These are phyloP conservation scores for Anastatica hierochuntica DNA, from an alignment of 345 rosid genomes.

Conservation along the genomic window DNA sequence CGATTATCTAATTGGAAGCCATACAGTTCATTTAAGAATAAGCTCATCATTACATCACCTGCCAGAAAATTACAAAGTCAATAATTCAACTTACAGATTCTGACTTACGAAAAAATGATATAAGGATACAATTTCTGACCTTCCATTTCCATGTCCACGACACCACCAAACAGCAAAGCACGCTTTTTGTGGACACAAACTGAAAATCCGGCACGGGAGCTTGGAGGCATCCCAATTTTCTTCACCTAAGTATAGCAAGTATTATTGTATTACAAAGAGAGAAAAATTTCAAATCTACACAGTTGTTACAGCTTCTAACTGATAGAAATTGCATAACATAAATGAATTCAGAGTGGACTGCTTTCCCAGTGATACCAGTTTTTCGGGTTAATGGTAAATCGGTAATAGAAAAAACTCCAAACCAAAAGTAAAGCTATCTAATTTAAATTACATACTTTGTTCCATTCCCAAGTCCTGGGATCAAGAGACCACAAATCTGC, in stretches of 20 bases:
- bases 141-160: constrained; percentile 92
- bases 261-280: background rate
- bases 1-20: constrained; percentile 93
- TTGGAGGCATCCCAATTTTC: constrained; percentile 94
- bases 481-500: constrained; percentile 96
- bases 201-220: constrained; percentile 89
- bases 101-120: background rate
- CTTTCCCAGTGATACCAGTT: too few species aligned
- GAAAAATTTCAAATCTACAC: background rate
- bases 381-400: background rate
- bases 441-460: constrained; percentile 49
- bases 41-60: constrained; percentile 95
- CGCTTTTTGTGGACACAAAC: constrained; percentile 94
- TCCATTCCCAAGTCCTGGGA: constrained; percentile 99
- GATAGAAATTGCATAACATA: background rate
- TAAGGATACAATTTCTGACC: constrained; percentile 29
- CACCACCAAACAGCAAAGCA: constrained; percentile 90
- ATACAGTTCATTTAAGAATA: constrained; percentile 90
- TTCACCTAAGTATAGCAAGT: constrained; percentile 45
- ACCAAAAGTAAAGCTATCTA: background rate
- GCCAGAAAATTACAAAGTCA: constrained; percentile 17
- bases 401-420: background rate
- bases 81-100: background rate
- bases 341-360: too few species aligned
- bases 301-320: background rate